Evolutionary conservation across 225 moss, liverwort and hornwort genomes (phyloP), one percentile per base, ranked within the genome.

Genomic region (Neckera pumila): DNA sequence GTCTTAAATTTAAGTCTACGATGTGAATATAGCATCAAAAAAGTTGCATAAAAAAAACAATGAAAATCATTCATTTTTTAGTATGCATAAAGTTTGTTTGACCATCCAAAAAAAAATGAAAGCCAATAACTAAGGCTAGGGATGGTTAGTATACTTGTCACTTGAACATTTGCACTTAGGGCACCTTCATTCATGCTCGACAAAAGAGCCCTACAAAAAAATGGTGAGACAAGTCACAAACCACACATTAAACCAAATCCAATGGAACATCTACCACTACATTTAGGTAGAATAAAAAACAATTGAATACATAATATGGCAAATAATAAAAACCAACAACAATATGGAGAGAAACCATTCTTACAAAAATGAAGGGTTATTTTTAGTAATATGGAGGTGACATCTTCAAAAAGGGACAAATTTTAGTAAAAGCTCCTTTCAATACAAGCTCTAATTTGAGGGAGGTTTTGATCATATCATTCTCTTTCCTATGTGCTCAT

Each of bases 51-150:
- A 33, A 64, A 64, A 9, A 64, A 4, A 1, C 7, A 1, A 33
- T 33, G 17, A 64, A 64, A 64, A 34, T 33, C 17, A 33, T 64
- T 33, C 3, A 65, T 34, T 64, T 65, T 64, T 65, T 1, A 65
- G 5, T 65, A 65, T 34, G 34, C 0, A 0, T 65, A 65, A 18
- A 34, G 19, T 19, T 19, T 65, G 0, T 34, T 65, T 36, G 36
- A 65, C 65, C 21, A 21, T 6, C 21, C 7, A 21, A n/a, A n/a
- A n/a, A n/a, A 67, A 12, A 22, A 7, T 23, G 13, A 6, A 66
- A 19, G 36, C 20, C 2, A 65, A 3, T 34, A 67, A 7, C 4
- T 69, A 0, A 67, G 49, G 49, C 23, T 2, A 2, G 0, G 4
- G 4, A 69, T 69, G 23, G 38, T 5, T 7, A 7, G 23, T 23